These are phyloP conservation scores for Alternaria sp. DNA, from an alignment of 2,329 filamentous ascomycete species.

Conservation along the genomic window DNA sequence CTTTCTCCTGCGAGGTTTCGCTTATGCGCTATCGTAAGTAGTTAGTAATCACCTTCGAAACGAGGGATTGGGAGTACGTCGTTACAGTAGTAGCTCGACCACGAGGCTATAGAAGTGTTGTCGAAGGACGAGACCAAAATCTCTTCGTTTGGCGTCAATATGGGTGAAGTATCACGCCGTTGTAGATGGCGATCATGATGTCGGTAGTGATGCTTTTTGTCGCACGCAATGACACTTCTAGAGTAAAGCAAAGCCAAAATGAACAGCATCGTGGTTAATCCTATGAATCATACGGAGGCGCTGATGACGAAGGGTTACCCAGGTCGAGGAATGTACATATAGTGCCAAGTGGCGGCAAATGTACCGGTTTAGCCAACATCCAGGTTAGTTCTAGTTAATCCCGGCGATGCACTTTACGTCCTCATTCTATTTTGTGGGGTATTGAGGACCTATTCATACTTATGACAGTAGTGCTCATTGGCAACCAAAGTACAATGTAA, in stretches of 20 bases:
- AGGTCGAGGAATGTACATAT: background rate
- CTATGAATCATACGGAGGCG: background rate
- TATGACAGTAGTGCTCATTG: background rate
- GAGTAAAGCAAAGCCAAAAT: background rate
- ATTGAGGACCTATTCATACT: background rate
- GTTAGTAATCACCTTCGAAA: background rate
- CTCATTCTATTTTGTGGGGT: background rate
- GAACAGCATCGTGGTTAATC: background rate
- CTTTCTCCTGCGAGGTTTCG: conserved; percentile 39
- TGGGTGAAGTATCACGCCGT: conserved; percentile 24
- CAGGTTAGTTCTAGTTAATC: background rate
- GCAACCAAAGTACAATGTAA: background rate
- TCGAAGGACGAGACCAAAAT: conserved; percentile 49
- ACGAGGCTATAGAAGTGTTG: conserved; percentile 45
- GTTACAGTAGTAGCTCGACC: conserved; percentile 41
- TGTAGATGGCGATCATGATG: conserved; percentile 28
- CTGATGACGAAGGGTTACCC: background rate
- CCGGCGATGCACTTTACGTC: background rate
- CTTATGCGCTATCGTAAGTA: conserved; percentile 28
- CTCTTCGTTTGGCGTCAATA: conserved; percentile 44
- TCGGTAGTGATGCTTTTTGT: conserved; percentile 3
- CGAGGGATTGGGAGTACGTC: background rate
- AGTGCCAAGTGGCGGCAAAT: background rate
- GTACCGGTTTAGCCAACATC: background rate
- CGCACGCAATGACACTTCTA: background rate